Percentiles rank a stretch among this genome's conserved stretches.
Conservation (phyloP, 2,329 filamentous ascomycete species). For the Aspergillus sp. region DNA sequence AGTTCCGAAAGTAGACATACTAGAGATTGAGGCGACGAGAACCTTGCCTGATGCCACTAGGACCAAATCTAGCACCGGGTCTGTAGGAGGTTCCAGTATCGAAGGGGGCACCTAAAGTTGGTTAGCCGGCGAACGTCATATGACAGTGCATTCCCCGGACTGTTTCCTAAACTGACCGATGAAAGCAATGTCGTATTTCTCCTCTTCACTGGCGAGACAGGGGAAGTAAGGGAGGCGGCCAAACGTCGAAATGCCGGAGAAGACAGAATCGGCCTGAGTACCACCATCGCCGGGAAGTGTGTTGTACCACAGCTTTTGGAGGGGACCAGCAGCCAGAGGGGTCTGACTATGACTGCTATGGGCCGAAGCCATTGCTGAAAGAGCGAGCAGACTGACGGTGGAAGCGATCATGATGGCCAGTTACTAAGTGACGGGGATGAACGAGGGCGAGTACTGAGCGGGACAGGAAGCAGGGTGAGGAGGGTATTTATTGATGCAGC, state of each 20-base stretch:
- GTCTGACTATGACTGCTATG: constrained; percentile 61
- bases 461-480: neutral
- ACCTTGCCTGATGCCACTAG: constrained; percentile 81
- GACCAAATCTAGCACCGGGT: constrained; percentile 79
- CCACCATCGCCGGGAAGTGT: constrained; percentile 78
- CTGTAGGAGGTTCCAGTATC: constrained; percentile 85
- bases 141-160: constrained; percentile 8
- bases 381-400: constrained; percentile 26
- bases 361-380: constrained; percentile 54
- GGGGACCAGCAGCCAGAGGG: constrained; percentile 64
- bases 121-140: neutral
- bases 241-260: constrained; percentile 85
- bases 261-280: constrained; percentile 84
- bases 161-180: constrained; percentile 55
- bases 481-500: neutral
- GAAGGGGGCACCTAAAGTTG: constrained; percentile 68
- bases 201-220: constrained; percentile 67
- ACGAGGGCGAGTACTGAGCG: neutral
- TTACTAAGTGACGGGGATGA: neutral
- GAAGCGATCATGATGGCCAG: constrained; percentile 19
- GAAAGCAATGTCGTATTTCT: constrained; percentile 82
- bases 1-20: constrained; percentile 53
- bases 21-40: constrained; percentile 83
- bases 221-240: constrained; percentile 75
- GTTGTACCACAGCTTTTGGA: constrained; percentile 78